These are phyloP conservation scores for Paecilomyces niveus DNA, from an alignment of 2,329 filamentous ascomycete species.

Conservation along the genomic window DNA sequence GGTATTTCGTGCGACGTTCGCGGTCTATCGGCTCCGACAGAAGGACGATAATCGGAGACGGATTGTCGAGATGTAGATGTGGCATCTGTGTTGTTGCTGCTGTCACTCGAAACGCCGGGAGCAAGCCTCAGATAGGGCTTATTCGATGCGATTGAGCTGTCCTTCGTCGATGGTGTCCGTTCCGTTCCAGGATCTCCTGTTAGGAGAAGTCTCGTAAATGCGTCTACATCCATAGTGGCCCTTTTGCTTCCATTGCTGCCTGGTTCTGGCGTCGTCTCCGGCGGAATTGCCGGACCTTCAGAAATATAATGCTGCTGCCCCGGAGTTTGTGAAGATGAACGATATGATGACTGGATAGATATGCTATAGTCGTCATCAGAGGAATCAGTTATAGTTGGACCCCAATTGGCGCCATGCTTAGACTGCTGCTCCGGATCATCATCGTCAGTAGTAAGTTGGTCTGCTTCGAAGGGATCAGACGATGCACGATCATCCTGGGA, in stretches of 20 bases:
- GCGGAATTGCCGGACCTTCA: slow-evolving; percentile 16
- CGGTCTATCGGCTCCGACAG: slow-evolving; percentile 42
- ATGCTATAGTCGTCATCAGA: neutral
- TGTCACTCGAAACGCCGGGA: slow-evolving; percentile 15
- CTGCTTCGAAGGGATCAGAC: slow-evolving; percentile 33
- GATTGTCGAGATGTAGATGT: slow-evolving; percentile 55
- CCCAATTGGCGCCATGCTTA: slow-evolving; percentile 3
- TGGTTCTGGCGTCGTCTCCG: slow-evolving; percentile 1
- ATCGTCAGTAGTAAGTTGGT: slow-evolving; percentile 18
- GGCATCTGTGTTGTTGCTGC: slow-evolving; percentile 50
- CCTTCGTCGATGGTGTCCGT: slow-evolving; percentile 4
- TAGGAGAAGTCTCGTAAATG: slow-evolving; percentile 68
- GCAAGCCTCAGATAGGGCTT: slow-evolving; percentile 5
- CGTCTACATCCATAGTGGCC: slow-evolving; percentile 63
- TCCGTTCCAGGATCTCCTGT: slow-evolving; percentile 55
- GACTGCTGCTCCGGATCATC: slow-evolving; percentile 10
- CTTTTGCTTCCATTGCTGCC: slow-evolving; percentile 11
- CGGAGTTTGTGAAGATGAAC: neutral
- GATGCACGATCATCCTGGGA: slow-evolving; percentile 23
- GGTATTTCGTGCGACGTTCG: slow-evolving; percentile 54
- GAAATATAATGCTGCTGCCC: neutral
- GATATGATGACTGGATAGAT: neutral
- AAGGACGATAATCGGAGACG: slow-evolving; percentile 42
- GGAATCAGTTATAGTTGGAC: slow-evolving; percentile 2
- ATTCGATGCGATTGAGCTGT: neutral